Evolutionary conservation across 257 asterid genomes (phyloP).

Genomic region (Primulina huaijiensis): DNA sequence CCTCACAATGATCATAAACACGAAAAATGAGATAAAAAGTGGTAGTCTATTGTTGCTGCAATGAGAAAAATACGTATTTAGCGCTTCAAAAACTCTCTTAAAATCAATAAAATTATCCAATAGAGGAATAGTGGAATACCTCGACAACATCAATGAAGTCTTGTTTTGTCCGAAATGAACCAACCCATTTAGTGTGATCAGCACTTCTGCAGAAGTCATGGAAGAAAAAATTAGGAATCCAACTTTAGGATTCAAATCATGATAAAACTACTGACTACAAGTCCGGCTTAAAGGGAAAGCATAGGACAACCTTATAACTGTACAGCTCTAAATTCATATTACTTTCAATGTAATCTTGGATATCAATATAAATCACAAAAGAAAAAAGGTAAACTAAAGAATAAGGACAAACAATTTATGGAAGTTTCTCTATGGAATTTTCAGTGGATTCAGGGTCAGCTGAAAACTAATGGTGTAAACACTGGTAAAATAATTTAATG

Average conservation of each 20-base stretch:
- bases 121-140: conserved; percentile 43
- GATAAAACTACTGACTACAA: background rate
- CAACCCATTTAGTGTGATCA: conserved; percentile 91
- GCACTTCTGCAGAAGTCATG: conserved; percentile 57
- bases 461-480: too few species aligned
- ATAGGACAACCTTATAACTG: conserved; percentile 7
- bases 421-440: too few species aligned
- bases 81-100: background rate
- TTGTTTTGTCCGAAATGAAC: conserved; percentile 69
- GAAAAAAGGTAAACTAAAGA: background rate
- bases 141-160: conserved; percentile 93
- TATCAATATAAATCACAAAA: background rate
- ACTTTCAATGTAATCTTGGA: conserved; percentile 1
- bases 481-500: background rate
- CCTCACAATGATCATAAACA: too few species aligned
- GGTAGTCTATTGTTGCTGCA: too few species aligned
- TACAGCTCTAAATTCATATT: conserved; percentile 3
- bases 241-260: conserved; percentile 9
- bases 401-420: background rate
- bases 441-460: too few species aligned
- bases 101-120: conserved; percentile 5
- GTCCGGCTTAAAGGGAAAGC: background rate
- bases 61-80: conserved; percentile 18
- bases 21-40: too few species aligned
- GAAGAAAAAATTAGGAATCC: conserved; percentile 13